phyloP scores from a whole-genome alignment of 1,284 basidiomycete species.

The Earliella scabrosa region DNA sequence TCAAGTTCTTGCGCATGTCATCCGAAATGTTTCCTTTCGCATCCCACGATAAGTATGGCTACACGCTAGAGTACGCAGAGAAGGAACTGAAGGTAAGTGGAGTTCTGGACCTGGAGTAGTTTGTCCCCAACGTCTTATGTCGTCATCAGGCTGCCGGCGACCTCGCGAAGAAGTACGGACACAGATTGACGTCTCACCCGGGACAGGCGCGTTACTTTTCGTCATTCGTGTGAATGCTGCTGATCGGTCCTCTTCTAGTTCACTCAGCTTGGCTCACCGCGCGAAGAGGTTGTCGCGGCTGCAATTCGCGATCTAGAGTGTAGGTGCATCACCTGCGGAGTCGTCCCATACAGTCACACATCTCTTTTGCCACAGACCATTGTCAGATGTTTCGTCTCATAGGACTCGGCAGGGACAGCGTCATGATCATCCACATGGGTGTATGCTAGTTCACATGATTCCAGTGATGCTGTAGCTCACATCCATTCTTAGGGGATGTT shows the following conservation, averaged over 20 bases:
- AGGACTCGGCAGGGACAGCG: slow-evolving; percentile 75
- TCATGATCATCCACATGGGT: slow-evolving; percentile 79
- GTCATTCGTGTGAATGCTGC: too few relatives aligned
- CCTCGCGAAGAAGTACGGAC: slow-evolving; percentile 77
- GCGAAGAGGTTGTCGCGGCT: slow-evolving; percentile 71
- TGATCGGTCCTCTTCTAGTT: slow-evolving; percentile 46
- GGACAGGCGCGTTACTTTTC: slow-evolving; percentile 44
- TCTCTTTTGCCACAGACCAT: slow-evolving; percentile 67
- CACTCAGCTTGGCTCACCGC: slow-evolving; percentile 84
- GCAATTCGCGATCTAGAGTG: slow-evolving; percentile 79
- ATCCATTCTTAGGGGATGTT: slow-evolving; percentile 63
- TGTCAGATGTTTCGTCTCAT: slow-evolving; percentile 86
- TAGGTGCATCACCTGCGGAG: slow-evolving; percentile 20
- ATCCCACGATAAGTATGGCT: slow-evolving; percentile 81
- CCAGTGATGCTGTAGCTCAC: not conserved
- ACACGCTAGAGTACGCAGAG: slow-evolving; percentile 74
- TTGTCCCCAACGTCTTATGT: not conserved
- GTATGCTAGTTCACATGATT: slow-evolving; percentile 39
- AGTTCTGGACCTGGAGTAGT: not conserved
- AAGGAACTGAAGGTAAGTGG: slow-evolving; percentile 46
- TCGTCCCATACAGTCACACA: not conserved
- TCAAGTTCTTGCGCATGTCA: slow-evolving; percentile 83
- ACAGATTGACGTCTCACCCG: slow-evolving; percentile 86
- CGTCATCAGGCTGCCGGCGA: slow-evolving; percentile 59
- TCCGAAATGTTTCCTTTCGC: slow-evolving; percentile 94